Evolutionary conservation across 306 rosid genomes (phyloP).

Genomic region (Inga laurina): DNA sequence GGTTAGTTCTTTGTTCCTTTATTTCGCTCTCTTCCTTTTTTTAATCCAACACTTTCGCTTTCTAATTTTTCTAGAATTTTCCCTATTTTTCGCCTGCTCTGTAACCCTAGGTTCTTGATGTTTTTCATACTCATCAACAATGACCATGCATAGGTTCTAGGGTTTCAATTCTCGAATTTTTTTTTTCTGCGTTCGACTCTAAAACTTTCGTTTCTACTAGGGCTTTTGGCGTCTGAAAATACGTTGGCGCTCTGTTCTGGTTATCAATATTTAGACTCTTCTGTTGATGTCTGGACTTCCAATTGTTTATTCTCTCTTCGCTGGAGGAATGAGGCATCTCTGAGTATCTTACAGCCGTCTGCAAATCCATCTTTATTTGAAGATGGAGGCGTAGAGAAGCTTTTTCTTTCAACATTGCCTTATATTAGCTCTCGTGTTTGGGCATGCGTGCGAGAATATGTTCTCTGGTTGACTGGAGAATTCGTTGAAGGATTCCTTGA

Average conservation of each 20-base stretch:
- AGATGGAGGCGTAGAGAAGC: conserved; percentile 54
- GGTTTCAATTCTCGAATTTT: conserved; percentile 47
- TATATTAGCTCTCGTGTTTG: conserved; percentile 1
- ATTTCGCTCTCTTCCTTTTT: neutral
- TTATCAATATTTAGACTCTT: conserved; percentile 28
- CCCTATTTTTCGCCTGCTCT: conserved; percentile 21
- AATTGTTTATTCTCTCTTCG: neutral
- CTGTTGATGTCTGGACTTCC: conserved; percentile 12
- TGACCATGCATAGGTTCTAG: conserved; percentile 33
- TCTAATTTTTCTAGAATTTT: conserved; percentile 21
- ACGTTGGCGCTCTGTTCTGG: conserved; percentile 38
- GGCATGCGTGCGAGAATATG: neutral
- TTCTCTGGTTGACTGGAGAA: conserved; percentile 18
- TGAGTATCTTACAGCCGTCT: conserved; percentile 43
- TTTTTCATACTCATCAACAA: neutral
- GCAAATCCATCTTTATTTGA: conserved; percentile 49
- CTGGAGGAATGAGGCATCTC: conserved; percentile 44
- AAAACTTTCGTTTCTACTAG: conserved; percentile 41
- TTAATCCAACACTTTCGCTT: neutral
- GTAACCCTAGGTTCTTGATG: conserved; percentile 56
- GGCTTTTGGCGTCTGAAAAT: conserved; percentile 46
- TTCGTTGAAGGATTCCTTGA: neutral
- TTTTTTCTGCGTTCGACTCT: conserved; percentile 28
- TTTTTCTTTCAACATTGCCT: conserved; percentile 32
- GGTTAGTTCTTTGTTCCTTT: conserved; percentile 50